phyloP scores from a whole-genome alignment of 2,329 filamentous ascomycete species.

The Neoscytalidium dimidiatum region DNA sequence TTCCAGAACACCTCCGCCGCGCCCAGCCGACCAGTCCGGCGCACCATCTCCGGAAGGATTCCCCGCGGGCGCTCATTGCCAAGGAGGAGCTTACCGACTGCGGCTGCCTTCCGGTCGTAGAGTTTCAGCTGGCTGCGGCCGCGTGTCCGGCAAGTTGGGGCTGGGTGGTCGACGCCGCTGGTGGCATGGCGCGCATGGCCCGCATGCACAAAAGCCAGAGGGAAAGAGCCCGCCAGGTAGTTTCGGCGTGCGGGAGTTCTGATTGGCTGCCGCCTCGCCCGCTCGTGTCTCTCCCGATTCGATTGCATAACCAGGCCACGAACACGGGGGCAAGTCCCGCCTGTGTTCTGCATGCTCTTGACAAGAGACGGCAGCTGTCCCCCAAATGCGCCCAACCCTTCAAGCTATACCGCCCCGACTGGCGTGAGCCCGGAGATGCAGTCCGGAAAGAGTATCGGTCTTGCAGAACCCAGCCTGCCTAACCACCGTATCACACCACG shows the following conservation, averaged over 20 bases:
- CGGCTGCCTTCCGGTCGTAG: not conserved
- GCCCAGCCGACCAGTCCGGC: not conserved
- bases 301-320: constrained; percentile 1
- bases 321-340: not conserved
- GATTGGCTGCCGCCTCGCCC: not conserved
- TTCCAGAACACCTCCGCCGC: not conserved
- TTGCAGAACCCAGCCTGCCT: not conserved
- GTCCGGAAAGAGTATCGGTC: not conserved
- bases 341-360: too few relatives aligned
- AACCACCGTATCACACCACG: not conserved
- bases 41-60: not conserved
- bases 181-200: not conserved
- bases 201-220: too few relatives aligned
- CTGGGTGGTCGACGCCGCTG: not conserved
- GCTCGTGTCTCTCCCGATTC: not conserved
- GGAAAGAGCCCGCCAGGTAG: constrained; percentile 5
- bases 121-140: not conserved
- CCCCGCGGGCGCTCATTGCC: not conserved
- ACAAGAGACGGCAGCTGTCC: too few relatives aligned
- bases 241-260: constrained; percentile 11
- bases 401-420: too few relatives aligned
- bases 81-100: not conserved
- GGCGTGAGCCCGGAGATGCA: not conserved
- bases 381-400: too few relatives aligned
- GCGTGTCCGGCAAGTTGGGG: not conserved